A percentile compares a stretch with the other conserved stretches of the same genome.
Evolutionary conservation across 140 eudicot species (phyloP).

Genomic region (Flaveria floridana): DNA sequence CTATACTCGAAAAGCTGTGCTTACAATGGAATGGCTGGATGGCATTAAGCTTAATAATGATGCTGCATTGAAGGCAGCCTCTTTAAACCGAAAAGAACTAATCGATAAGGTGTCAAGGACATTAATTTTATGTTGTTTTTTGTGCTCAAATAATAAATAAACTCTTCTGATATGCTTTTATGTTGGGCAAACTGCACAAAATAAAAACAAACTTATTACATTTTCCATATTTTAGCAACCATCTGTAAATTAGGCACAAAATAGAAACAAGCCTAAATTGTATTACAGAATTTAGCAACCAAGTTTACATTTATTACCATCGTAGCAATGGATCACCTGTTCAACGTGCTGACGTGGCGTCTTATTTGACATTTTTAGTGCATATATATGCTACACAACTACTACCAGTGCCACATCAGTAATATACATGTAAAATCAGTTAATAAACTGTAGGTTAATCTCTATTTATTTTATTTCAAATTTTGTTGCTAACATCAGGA

Average conservation of each 20-base stretch:
- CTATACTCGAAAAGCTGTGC: conserved; percentile 83
- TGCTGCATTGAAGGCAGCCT: conserved; percentile 48
- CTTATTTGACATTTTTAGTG: not conserved
- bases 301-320: not conserved
- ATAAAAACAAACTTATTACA: not conserved
- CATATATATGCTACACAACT: not conserved
- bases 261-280: not conserved
- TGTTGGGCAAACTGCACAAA: conserved; percentile 3
- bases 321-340: not conserved
- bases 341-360: not conserved
- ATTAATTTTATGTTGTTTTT: not conserved
- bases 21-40: conserved; percentile 97
- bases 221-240: conserved; percentile 1
- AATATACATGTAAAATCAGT: not conserved
- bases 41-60: conserved; percentile 91
- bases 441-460: not conserved
- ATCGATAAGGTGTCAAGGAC: conserved; percentile 65
- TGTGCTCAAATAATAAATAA: not conserved
- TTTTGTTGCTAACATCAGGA: conserved; percentile 4
- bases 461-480: not conserved
- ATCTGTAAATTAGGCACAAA: not conserved
- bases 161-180: not conserved
- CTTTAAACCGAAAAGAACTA: conserved; percentile 65
- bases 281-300: not conserved
- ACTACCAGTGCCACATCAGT: not conserved